Evolutionary conservation across 345 rosid species (phyloP), one percentile per base, ranked within the genome.

Genomic region (Heritiera fomes): DNA sequence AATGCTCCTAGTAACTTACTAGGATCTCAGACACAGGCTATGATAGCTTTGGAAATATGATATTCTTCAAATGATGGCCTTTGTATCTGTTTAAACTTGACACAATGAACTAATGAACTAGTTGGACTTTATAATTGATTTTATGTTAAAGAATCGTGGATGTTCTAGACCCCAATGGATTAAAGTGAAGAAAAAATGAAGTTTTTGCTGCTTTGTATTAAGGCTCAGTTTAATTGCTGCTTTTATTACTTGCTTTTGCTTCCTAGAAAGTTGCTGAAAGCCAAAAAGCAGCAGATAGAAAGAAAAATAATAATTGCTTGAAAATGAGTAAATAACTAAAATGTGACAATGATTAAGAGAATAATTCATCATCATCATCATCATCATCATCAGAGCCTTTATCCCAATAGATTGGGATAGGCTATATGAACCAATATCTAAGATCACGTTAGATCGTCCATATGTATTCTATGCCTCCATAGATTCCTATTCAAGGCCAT

Each of bases 71-170:
- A 8, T 69, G 73, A 45, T 46, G 56, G 53, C 28, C 55, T 12
- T 69, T 38, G 5, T 69, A 69, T 69, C 38, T 45, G 73, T 18
- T 66, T 66, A 17, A 66, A 66, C 71, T 66, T 40, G 49, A 66
- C 23, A 41, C 28, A 41, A 41, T 66, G 49, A 65, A 65, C 11
- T 40, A 7, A 6, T 65, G 47, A 66, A 66, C 23, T 66, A 40
- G 71, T 40, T 40, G 71, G 13, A 18, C 20, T 41, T 66, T 17
- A 43, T 43, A 18, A 40, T 40, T 40, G 18, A 41, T 65, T 66
- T 40, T 66, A 66, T 17, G 45, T 69, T 69, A 40, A 69, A 69
- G 32, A 69, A 8, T 20, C 46, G 52, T 46, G 56, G 56, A 20
- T 69, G 38, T 69, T 69, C 5, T 5, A 40, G 49, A 40, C 49